Evolutionary conservation across 805 yeast species (phyloP), one percentile per base, ranked within the genome.

Genomic region (Teunomyces gatunensis): DNA sequence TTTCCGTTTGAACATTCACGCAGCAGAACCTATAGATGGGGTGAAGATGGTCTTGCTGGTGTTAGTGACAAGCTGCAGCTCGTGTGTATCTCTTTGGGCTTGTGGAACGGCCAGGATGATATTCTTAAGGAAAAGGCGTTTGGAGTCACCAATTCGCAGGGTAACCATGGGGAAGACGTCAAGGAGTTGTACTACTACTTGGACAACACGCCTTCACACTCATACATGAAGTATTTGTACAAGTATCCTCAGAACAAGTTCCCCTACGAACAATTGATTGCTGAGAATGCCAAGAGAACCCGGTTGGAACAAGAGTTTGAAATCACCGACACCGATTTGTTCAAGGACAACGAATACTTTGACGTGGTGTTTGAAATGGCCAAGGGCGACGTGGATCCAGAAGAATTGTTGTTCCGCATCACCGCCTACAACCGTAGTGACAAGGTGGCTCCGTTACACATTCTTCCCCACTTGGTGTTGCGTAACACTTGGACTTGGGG

Each of bases 401-500:
- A 89, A 56, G 96, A 87, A 56, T 63, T 90, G 54, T 78, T 79
- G 63, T 89, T 91, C 71, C 74, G 96, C 60, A 77, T 90, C 54
- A 90, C 96, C 9, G 96, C 96, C 36, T 86, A 86, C 64, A 90
- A 90, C 64, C 75, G 96, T 54, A 83, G 94, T 33, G 80, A 80
- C 47, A 82, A 86, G 47, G 77, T 94, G 4, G 96, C 96, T n/a
- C 95, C 96, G 1, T 71, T 90, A 50, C 96, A 89, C 65, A 78
- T 91, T 39, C 67, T 87, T 51, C 97, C 97, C 7, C 97, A 90
- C 55, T 68, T 88, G 27, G 81, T 83, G 54, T 87, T 84, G 68
- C 79, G 97, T 69, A 90, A 90, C 68, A 87, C 94, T 12, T 90
- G 97, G 97, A 72, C 85, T n/a, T 90, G 97, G 96, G 89, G 91